Conservation (phyloP, 768 basidiomycete species). For the Mycena epipterygia region DNA sequence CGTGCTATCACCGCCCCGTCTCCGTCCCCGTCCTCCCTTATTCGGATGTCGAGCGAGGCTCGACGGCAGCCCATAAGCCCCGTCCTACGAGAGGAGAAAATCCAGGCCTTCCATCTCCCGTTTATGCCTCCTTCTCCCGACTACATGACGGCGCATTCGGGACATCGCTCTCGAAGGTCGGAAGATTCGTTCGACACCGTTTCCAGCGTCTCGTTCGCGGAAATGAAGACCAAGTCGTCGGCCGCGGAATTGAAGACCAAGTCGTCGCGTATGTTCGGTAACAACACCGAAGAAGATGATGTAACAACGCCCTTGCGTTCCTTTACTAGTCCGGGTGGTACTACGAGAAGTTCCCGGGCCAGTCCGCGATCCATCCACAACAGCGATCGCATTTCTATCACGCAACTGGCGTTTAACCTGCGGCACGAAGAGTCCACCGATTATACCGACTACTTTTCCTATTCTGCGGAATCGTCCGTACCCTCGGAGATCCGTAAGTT, state of each 20-base stretch:
- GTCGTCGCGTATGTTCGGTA: neutral
- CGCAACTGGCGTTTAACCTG: conserved; percentile 25
- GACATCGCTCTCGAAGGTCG: neutral
- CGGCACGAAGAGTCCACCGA: neutral
- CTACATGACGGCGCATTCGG: conserved; percentile 15
- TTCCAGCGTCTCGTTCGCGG: conserved; percentile 33
- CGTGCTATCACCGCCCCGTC: conserved; percentile 20
- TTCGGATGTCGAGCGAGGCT: neutral
- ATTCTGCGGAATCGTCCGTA: neutral
- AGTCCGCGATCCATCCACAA: conserved; percentile 24
- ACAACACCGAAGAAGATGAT: conserved; percentile 15
- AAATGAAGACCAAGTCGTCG: conserved; percentile 16
- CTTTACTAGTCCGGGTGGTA: neutral
- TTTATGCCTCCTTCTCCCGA: conserved; percentile 21
- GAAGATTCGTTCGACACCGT: conserved; percentile 29
- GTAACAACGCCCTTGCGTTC: conserved; percentile 19
- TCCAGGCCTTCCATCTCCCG: conserved; percentile 26
- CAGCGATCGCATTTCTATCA: conserved; percentile 32
- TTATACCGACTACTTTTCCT: neutral
- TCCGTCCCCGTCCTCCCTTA: conserved; percentile 3
- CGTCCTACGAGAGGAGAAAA: conserved; percentile 7
- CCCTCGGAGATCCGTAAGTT: neutral
- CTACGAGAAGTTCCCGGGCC: neutral
- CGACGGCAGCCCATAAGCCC: conserved; percentile 19
- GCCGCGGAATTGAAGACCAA: no score